Base-by-base conservation (phyloP, 2,329 filamentous ascomycete species). In the Xylariaceae sp. region DNA sequence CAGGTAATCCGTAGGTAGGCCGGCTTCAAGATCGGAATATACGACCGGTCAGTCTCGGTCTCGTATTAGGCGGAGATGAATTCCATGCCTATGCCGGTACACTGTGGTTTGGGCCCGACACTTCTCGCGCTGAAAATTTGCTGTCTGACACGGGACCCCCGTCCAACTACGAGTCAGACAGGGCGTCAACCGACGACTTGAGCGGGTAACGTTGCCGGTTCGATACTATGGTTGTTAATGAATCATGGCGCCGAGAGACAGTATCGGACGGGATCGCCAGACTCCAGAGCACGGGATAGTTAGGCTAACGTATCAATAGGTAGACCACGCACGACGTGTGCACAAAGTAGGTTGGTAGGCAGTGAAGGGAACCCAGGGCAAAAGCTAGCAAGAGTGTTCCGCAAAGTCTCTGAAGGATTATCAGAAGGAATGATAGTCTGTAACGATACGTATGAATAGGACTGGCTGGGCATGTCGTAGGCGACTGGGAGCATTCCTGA, bases 31-130 rank as follows among this genome's bases (percentile, higher is more conserved):
- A 48, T 34, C 44, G 50, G 56, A 13, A 35, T 60, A 45, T 50
- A 13, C 58, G 52, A 60, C 60, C 48, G 49, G 50, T 60, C 60
- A 62, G 42, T 11, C 48, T 60, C 55, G 60, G 48, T 10, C 48
- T 60, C 55, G 60, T 54, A 60, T 60, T 47, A 30, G 23, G 23
- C 23, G 5, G 23, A 30, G 39, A 18, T 45, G 50, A 35, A 45
- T n/a, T n/a, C 18, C 44, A 49, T 45, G n/a, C 10, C 42, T n/a
- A 45, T 61, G 55, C 52, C 42, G 42, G 54, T 53, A 53, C 23
- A 47, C 6, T n/a, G 11, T 55, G 3, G n/a, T 39, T 47, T 52
- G 58, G 48, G 52, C 7, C 55, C 42, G 39, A 61, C 15, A 62
- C 39, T 48, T 13, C 47, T 30, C 47, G 39, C 13, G 34, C 50